Conservation (phyloP, 2,329 filamentous ascomycete genomes). For the Cercospora zeae-maydis region DNA sequence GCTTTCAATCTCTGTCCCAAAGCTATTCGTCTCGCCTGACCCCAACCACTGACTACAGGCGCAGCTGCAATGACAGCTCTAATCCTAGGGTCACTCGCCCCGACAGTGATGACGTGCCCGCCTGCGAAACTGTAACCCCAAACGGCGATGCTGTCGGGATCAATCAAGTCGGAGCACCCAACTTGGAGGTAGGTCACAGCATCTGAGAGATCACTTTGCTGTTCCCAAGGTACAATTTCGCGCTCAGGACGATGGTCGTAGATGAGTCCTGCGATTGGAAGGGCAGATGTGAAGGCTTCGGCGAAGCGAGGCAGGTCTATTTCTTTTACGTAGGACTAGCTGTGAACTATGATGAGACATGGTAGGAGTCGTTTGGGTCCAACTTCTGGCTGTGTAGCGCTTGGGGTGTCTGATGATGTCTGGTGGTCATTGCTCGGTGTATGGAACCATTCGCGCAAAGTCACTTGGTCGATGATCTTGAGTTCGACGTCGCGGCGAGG, state of each 20-base stretch:
- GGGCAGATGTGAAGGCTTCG: not conserved
- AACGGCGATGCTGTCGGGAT: not conserved
- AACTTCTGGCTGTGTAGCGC: not conserved
- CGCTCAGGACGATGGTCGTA: not conserved
- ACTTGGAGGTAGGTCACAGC: not conserved
- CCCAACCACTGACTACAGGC: constrained; percentile 1
- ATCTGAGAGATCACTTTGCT: not conserved
- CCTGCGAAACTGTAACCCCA: not conserved
- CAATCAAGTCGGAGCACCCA: not conserved
- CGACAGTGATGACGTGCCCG: not conserved
- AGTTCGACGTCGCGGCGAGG: not conserved
- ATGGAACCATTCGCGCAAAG: not conserved
- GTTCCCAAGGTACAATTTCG: not conserved
- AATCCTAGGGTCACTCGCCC: not conserved
- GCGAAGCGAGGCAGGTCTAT: not conserved
- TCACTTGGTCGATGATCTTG: not conserved
- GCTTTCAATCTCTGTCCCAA: not conserved
- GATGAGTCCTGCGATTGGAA: not conserved
- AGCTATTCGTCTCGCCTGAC: not conserved
- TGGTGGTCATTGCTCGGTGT: not conserved
- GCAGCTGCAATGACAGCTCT: not conserved
- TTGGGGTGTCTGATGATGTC: not conserved
- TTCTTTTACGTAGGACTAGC: constrained; percentile 4
- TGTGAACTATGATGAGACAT: not conserved
- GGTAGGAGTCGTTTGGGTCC: not conserved